Evolutionary conservation across 768 basidiomycete genomes (phyloP).

Genomic region (Megacollybia marginata): DNA sequence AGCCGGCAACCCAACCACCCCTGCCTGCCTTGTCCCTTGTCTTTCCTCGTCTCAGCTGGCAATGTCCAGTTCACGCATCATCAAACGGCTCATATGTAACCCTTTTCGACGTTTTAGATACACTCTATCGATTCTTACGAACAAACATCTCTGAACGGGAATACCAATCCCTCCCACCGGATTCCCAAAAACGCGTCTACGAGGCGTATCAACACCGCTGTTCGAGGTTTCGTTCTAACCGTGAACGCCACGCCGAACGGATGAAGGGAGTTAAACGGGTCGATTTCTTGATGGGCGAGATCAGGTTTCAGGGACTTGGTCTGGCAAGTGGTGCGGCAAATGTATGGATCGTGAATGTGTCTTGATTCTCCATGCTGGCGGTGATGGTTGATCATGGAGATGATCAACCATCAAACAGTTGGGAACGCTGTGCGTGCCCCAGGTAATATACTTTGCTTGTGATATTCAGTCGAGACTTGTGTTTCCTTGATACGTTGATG

Average conservation of each 20-base stretch:
- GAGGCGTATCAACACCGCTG: constrained; percentile 36
- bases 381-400: no score
- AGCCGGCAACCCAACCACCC: not conserved
- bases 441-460: no score
- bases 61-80: constrained; percentile 1
- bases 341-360: no score
- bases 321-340: no score
- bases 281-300: constrained; percentile 35
- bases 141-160: constrained; percentile 35
- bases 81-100: constrained; percentile 17
- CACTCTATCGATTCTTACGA: constrained; percentile 41
- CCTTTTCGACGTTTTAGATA: constrained; percentile 42
- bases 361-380: no score
- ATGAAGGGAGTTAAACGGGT: constrained; percentile 46
- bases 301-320: constrained; percentile 25
- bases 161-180: constrained; percentile 30
- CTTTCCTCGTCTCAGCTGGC: not conserved
- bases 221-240: constrained; percentile 9
- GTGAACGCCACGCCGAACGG: constrained; percentile 28
- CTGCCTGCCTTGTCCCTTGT: not conserved
- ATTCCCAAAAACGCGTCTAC: constrained; percentile 28
- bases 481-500: no score
- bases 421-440: no score
- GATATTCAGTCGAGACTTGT: no score
- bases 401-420: no score